phyloP scores from a whole-genome alignment of 1,284 basidiomycete species.

The Calocybe gambosa region DNA sequence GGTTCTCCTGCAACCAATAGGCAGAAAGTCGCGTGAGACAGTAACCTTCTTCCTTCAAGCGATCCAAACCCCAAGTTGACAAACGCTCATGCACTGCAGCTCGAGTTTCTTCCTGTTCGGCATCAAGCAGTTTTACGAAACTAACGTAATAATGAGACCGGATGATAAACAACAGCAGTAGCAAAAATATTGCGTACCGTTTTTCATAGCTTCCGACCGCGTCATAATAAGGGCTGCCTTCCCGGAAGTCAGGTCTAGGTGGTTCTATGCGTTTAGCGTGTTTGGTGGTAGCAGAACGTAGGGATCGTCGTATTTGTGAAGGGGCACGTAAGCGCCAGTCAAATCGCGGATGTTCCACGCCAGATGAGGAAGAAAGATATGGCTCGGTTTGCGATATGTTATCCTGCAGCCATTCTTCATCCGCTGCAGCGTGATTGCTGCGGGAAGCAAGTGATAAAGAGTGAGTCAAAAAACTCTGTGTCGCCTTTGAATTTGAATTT shows the following conservation, averaged over 20 bases:
- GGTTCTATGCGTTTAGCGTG: conserved; percentile 32
- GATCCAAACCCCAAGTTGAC: conserved; percentile 54
- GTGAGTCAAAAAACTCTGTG: conserved; percentile 1
- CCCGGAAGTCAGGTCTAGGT: conserved; percentile 23
- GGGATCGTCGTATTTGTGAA: conserved; percentile 14
- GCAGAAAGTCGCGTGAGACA: conserved; percentile 57
- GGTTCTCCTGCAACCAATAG: conserved; percentile 57
- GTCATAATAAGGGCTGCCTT: conserved; percentile 32
- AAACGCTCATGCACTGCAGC: conserved; percentile 54
- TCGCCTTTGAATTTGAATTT: conserved; percentile 11
- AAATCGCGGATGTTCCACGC: conserved; percentile 16
- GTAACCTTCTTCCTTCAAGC: conserved; percentile 63
- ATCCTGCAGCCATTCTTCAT: conserved; percentile 24
- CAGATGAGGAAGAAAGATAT: neutral
- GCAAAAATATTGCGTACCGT: conserved; percentile 27
- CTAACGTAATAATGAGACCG: conserved; percentile 29
- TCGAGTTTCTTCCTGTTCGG: conserved; percentile 63
- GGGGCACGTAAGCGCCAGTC: conserved; percentile 22
- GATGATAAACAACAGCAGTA: neutral
- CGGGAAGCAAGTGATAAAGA: neutral
- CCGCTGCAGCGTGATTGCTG: conserved; percentile 16
- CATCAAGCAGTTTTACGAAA: conserved; percentile 55
- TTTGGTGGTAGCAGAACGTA: neutral
- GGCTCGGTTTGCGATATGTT: conserved; percentile 11
- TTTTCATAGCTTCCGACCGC: conserved; percentile 41